Evolutionary conservation across 1,284 basidiomycete species (phyloP).

Genomic region (Cystobasidium sp.): DNA sequence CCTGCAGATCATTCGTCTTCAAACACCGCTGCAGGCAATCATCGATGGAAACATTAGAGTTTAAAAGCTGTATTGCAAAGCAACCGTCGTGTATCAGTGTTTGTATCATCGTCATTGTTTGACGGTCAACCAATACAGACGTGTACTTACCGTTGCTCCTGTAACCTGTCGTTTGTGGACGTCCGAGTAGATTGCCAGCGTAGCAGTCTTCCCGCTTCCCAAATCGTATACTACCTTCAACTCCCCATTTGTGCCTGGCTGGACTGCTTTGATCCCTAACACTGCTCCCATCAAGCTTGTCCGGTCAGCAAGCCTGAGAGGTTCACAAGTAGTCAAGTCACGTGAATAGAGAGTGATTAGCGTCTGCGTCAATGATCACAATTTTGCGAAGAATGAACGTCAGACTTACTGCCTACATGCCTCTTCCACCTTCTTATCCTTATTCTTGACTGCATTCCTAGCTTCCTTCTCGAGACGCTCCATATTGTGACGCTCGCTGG

Average conservation of each 20-base stretch:
- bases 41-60: slow-evolving; percentile 32
- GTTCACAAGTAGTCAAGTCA: slow-evolving; percentile 1
- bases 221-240: slow-evolving; percentile 29
- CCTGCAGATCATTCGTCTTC: slow-evolving; percentile 25
- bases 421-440: slow-evolving; percentile 50
- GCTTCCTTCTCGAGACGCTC: slow-evolving; percentile 39
- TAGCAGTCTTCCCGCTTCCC: slow-evolving; percentile 26
- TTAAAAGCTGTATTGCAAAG: slow-evolving; percentile 20
- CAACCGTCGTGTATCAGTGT: background rate
- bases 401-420: slow-evolving; percentile 49
- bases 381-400: background rate
- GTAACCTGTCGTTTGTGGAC: slow-evolving; percentile 12
- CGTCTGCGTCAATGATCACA: background rate
- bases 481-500: slow-evolving; percentile 15
- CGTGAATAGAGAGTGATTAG: background rate
- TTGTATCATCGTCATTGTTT: background rate
- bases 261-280: slow-evolving; percentile 29
- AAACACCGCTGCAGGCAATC: slow-evolving; percentile 29
- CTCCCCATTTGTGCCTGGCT: slow-evolving; percentile 32
- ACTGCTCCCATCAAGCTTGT: slow-evolving; percentile 20
- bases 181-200: slow-evolving; percentile 35
- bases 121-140: background rate
- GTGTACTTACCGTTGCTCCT: slow-evolving; percentile 24
- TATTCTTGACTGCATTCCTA: slow-evolving; percentile 48
- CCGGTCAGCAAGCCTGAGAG: slow-evolving; percentile 34